These are phyloP conservation scores for Suillus alpinus DNA, from an alignment of 768 basidiomycete genomes.

Conservation along the genomic window DNA sequence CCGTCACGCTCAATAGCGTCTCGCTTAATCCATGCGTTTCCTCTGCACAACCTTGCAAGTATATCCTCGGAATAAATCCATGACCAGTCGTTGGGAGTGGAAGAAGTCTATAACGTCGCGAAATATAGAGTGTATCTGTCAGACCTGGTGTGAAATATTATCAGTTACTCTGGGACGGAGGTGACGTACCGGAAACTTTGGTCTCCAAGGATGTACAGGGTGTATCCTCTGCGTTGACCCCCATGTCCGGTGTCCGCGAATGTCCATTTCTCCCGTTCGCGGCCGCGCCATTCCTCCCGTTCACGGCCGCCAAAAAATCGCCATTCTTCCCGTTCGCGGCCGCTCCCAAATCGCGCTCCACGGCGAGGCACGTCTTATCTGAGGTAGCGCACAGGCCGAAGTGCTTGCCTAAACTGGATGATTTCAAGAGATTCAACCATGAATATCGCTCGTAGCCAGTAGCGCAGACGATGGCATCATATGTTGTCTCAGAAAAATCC, in stretches of 20 bases:
- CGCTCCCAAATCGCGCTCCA: slow-evolving; percentile 6
- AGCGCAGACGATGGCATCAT: slow-evolving; percentile 50
- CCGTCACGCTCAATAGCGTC: slow-evolving; percentile 45
- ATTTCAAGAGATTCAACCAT: slow-evolving; percentile 42
- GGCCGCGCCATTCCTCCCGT: neutral
- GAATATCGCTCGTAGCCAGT: slow-evolving; percentile 52
- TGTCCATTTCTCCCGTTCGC: neutral
- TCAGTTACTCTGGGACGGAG: slow-evolving; percentile 17
- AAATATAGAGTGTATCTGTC: slow-evolving; percentile 27
- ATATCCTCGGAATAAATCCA: slow-evolving; percentile 21
- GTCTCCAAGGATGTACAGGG: neutral
- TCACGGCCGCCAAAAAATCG: neutral
- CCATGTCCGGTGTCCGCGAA: neutral
- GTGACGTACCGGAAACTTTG: slow-evolving; percentile 12
- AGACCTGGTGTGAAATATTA: slow-evolving; percentile 18
- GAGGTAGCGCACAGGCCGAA: slow-evolving; percentile 30
- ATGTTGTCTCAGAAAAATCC: slow-evolving; percentile 29
- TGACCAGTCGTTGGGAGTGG: slow-evolving; percentile 18
- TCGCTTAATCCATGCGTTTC: slow-evolving; percentile 40
- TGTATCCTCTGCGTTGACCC: neutral
- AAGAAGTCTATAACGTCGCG: slow-evolving; percentile 42
- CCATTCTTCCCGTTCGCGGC: neutral
- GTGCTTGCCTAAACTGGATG: slow-evolving; percentile 36
- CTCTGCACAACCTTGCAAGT: slow-evolving; percentile 37
- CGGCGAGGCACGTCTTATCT: slow-evolving; percentile 10